Evolutionary conservation across 345 rosid species (phyloP), one percentile per base, ranked within the genome.

Genomic region (Eucalyptus camaldulensis): DNA sequence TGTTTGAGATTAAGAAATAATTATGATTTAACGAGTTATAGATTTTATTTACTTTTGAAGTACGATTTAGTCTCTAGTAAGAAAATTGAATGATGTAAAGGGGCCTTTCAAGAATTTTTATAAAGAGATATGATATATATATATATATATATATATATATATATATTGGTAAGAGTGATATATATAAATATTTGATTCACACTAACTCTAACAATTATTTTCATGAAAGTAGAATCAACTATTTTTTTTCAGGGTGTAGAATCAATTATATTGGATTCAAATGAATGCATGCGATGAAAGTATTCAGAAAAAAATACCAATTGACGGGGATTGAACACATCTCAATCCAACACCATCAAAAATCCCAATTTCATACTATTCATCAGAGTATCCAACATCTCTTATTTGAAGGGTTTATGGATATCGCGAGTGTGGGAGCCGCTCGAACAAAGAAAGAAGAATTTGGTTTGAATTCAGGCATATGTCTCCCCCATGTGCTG

Each of bases 391-490:
- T 56, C 62, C 27, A 22, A 0, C 27, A 56, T 22, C 27, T 21
- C 62, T 0, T 56, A 10, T 56, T 4, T 22, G 12, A 21, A 56
- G 62, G 62, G 12, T 56, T 56, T 56, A 56, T 56, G 62, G 11
- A 2, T 22, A 22, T 56, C 22, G 7, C 5, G 5, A 3, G 14
- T 22, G 14, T 3, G 47, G 45, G 45, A 72, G 27, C 27, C 0
- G 15, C 45, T 37, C 14, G 37, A 72, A 72, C 27, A 37, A 72
- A 37, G 45, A 37, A 72, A 37, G 14, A 72, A 72, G 81, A 37
- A 4, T 72, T 14, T 19, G 3, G 45, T 37, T 1, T 37, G 13
- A 72, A 72, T 21, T 10, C 4, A 37, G 14, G 45, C 45, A 4
- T 7, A 4, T 7, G 5, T 72, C 83, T 11, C 45, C 25, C 81